phyloP scores from a whole-genome alignment of 768 basidiomycete species.

The Auricularia sp. region DNA sequence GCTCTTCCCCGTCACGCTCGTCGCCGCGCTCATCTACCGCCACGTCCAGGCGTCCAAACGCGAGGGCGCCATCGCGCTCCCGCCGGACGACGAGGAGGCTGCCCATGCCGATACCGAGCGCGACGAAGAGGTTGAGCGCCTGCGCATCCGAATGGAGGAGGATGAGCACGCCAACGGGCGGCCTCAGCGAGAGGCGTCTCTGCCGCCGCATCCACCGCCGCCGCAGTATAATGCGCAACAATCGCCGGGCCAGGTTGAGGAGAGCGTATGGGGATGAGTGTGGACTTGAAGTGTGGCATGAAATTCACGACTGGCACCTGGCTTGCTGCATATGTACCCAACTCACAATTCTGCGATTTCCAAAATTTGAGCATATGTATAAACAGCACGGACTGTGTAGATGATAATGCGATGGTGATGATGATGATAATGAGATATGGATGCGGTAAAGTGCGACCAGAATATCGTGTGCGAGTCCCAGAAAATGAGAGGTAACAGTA shows the following conservation, averaged over 20 bases:
- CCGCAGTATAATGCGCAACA: neutral
- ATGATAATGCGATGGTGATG: neutral
- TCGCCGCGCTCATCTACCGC: slow-evolving; percentile 33
- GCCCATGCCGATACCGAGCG: neutral
- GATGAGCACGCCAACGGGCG: neutral
- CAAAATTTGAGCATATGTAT: no score
- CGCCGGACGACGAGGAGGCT: slow-evolving; percentile 23
- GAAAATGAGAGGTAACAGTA: neutral
- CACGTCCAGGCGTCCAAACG: slow-evolving; percentile 17
- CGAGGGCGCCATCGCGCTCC: slow-evolving; percentile 33
- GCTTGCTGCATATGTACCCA: no score
- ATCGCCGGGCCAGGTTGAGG: neutral
- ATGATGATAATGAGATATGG: neutral
- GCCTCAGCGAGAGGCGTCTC: neutral
- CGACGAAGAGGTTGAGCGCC: neutral
- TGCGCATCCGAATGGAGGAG: neutral
- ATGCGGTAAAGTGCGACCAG: neutral
- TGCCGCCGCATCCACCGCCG: neutral
- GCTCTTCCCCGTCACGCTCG: slow-evolving; percentile 39
- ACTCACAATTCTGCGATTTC: no score
- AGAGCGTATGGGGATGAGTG: neutral
- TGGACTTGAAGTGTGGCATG: neutral
- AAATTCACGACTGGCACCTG: neutral
- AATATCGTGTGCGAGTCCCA: neutral
- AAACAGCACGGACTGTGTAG: no score